phyloP scores from a whole-genome alignment of 768 basidiomycete genomes.

The Tulasnella sp. region DNA sequence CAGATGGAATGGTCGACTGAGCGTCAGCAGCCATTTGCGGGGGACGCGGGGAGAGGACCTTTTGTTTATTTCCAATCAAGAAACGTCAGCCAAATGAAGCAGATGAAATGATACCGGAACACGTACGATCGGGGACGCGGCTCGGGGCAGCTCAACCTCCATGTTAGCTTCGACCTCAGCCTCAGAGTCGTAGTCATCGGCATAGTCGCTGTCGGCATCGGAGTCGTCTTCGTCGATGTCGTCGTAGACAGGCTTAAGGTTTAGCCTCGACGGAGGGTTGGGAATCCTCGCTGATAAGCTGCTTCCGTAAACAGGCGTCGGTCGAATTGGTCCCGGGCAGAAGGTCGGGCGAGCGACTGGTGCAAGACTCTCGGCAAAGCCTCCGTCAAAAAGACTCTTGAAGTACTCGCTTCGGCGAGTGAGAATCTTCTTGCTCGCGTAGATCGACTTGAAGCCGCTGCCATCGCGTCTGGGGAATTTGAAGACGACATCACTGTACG shows the following conservation, averaged over 20 bases:
- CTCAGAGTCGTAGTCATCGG: neutral
- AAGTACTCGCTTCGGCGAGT: conserved; percentile 25
- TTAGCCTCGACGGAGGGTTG: conserved; percentile 13
- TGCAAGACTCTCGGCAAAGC: conserved; percentile 13
- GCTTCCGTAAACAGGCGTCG: neutral
- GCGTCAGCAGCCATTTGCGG: neutral
- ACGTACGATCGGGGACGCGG: conserved; percentile 4
- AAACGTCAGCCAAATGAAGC: neutral
- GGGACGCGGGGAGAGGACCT: conserved; percentile 5
- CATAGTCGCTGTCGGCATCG: conserved; percentile 23
- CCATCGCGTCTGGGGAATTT: conserved; percentile 24
- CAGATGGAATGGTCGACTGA: conserved; percentile 10
- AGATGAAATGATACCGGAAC: neutral
- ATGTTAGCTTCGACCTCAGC: conserved; percentile 15
- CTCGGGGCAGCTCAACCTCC: conserved; percentile 18
- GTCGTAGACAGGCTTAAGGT: neutral
- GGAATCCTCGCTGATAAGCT: neutral
- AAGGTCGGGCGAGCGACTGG: neutral
- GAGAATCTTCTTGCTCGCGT: conserved; percentile 23
- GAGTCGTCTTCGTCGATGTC: conserved; percentile 22
- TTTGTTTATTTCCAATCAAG: neutral
- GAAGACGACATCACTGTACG: conserved; percentile 25
- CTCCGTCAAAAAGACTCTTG: conserved; percentile 23
- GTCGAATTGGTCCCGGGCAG: neutral
- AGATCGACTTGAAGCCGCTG: conserved; percentile 17